Evolutionary conservation across 768 basidiomycete species (phyloP).

Genomic region (Suillus subaureus): DNA sequence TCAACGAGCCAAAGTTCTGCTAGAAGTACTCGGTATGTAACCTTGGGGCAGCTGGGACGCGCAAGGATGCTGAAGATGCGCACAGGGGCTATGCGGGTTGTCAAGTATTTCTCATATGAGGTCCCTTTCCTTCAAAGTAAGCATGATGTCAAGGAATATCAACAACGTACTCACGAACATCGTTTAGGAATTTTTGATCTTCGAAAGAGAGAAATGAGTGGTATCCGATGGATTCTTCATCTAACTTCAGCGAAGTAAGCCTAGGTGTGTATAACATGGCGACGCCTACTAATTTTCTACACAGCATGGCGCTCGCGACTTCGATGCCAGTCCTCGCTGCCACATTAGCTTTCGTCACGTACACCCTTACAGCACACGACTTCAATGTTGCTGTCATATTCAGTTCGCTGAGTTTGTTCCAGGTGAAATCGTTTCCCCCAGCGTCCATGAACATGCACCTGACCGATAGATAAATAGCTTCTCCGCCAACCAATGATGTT

Average conservation of each 20-base stretch:
- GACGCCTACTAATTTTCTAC: not conserved
- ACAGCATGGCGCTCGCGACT: conserved; percentile 45
- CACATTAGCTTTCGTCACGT: conserved; percentile 67
- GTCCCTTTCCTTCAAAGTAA: conserved; percentile 63
- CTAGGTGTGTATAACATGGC: not conserved
- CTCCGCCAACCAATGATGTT: conserved; percentile 73
- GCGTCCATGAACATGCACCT: not conserved
- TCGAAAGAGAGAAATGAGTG: not conserved
- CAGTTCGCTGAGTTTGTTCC: conserved; percentile 62
- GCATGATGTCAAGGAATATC: conserved; percentile 19
- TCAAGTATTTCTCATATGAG: conserved; percentile 80
- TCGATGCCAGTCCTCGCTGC: conserved; percentile 67
- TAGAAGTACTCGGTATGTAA: conserved; percentile 58
- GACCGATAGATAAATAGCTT: conserved; percentile 37
- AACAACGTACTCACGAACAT: not conserved
- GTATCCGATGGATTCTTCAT: conserved; percentile 6
- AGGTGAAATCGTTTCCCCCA: conserved; percentile 31
- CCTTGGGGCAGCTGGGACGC: not conserved
- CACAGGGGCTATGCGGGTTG: conserved; percentile 65
- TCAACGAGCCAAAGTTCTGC: conserved; percentile 59
- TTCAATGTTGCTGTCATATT: conserved; percentile 74
- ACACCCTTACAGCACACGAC: conserved; percentile 52
- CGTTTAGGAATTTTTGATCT: conserved; percentile 35
- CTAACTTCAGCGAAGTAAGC: not conserved
- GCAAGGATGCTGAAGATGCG: conserved; percentile 1